phyloP scores from a whole-genome alignment of 2,329 filamentous ascomycete genomes.

The Exophiala sp. region DNA sequence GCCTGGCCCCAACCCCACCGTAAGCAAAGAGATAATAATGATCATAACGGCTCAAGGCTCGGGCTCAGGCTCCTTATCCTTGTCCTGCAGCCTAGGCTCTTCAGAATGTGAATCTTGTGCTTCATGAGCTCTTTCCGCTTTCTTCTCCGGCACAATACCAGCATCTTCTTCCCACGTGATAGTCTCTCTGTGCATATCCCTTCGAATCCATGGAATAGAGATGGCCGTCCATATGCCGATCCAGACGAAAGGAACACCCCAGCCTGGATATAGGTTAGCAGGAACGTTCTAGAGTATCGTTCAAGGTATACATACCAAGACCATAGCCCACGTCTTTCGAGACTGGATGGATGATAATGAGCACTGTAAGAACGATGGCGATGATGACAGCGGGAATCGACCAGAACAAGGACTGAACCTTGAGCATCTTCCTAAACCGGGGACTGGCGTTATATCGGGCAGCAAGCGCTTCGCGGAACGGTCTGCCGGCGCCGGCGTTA shows the following conservation, averaged over 20 bases:
- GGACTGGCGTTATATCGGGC: constrained; percentile 54
- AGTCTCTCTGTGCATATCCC: constrained; percentile 44
- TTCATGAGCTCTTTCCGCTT: constrained; percentile 1
- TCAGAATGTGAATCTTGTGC: neutral
- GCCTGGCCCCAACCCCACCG: too few species aligned
- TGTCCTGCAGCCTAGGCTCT: neutral
- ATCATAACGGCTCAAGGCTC: constrained; percentile 3
- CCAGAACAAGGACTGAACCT: constrained; percentile 57
- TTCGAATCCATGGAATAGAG: constrained; percentile 46
- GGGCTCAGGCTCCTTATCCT: constrained; percentile 16
- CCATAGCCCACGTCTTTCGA: constrained; percentile 48
- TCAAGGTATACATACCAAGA: constrained; percentile 20
- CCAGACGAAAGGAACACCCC: constrained; percentile 44
- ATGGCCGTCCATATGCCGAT: constrained; percentile 43
- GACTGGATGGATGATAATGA: constrained; percentile 46
- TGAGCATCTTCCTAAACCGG: constrained; percentile 53
- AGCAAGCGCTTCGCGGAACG: constrained; percentile 50
- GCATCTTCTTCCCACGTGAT: constrained; percentile 36
- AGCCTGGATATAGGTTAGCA: constrained; percentile 32
- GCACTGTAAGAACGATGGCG: constrained; percentile 46
- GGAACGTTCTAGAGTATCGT: neutral
- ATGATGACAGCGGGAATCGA: constrained; percentile 49
- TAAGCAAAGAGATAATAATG: too few species aligned
- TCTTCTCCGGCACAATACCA: constrained; percentile 18
- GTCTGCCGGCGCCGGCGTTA: constrained; percentile 58